Conservation (phyloP, 768 basidiomycete species). For the Dacryopinax spathularia region DNA sequence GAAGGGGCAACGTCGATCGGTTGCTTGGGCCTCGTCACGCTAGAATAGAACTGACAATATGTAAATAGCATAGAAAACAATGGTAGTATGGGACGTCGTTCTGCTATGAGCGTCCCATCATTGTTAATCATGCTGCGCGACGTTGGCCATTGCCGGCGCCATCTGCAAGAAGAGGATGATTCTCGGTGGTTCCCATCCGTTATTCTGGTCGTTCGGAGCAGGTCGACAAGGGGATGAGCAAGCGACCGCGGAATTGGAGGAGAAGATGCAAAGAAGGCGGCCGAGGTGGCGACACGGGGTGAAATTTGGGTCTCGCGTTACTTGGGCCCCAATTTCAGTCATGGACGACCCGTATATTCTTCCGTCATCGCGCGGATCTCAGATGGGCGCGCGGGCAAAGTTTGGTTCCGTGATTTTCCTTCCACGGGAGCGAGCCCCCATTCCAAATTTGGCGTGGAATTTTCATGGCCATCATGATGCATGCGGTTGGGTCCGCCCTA, state of each 20-base stretch:
- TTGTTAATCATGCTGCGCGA: background rate
- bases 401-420: constrained; percentile 3
- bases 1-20: background rate
- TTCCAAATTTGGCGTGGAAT: background rate
- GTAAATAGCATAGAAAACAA: background rate
- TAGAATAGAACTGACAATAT: background rate
- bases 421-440: background rate
- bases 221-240: background rate
- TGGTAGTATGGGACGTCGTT: background rate
- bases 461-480: constrained; percentile 4
- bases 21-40: background rate
- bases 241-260: no score
- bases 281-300: background rate
- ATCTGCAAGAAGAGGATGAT: background rate
- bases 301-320: background rate
- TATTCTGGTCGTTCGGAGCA: background rate
- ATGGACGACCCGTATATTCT: background rate
- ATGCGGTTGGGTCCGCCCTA: background rate
- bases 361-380: constrained; percentile 4
- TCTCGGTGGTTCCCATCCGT: background rate
- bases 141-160: background rate
- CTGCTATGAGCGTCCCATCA: background rate
- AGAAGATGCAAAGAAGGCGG: background rate
- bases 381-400: background rate
- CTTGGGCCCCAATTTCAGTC: background rate